These are phyloP conservation scores for Quercus alba DNA, from an alignment of 306 rosid genomes.

Conservation along the genomic window DNA sequence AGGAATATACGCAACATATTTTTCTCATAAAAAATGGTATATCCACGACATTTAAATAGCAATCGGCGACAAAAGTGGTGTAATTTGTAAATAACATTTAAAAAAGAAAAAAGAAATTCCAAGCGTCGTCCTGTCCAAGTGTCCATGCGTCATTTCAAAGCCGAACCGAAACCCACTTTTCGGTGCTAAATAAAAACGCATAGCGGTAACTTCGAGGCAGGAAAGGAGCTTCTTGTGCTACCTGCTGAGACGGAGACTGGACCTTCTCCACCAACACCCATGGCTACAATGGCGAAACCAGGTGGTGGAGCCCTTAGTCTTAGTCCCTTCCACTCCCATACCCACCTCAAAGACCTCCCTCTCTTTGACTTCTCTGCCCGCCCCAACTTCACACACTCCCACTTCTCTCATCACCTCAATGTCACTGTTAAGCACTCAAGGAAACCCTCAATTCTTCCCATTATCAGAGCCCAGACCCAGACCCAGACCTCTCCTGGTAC, in stretches of 20 bases:
- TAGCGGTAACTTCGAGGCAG: constrained; percentile 3
- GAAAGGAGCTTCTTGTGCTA: too few relatives aligned
- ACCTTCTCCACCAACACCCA: background rate
- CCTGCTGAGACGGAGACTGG: too few relatives aligned
- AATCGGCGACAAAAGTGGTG: rapidly evolving
- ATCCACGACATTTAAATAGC: too few relatives aligned
- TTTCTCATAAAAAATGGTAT: too few relatives aligned
- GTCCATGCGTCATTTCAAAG: background rate
- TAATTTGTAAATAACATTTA: too few relatives aligned
- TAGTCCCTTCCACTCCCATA: constrained; percentile 17
- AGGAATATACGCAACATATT: too few relatives aligned
- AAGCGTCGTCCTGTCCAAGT: background rate
- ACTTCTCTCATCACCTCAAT: constrained; percentile 29
- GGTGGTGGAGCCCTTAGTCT: background rate
- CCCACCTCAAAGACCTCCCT: constrained; percentile 28
- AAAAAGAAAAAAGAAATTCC: background rate
- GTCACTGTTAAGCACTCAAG: constrained; percentile 33
- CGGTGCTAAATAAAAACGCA: background rate
- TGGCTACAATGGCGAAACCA: constrained; percentile 45
- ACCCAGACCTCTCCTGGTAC: constrained; percentile 36
- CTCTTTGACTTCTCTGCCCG: constrained; percentile 21
- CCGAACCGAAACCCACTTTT: background rate
- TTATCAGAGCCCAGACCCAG: constrained; percentile 58
- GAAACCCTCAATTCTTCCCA: constrained; percentile 43
- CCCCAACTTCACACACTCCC: constrained; percentile 16